Base-by-base conservation (phyloP, 257 asterid species). In the Fraxinus excelsior region DNA sequence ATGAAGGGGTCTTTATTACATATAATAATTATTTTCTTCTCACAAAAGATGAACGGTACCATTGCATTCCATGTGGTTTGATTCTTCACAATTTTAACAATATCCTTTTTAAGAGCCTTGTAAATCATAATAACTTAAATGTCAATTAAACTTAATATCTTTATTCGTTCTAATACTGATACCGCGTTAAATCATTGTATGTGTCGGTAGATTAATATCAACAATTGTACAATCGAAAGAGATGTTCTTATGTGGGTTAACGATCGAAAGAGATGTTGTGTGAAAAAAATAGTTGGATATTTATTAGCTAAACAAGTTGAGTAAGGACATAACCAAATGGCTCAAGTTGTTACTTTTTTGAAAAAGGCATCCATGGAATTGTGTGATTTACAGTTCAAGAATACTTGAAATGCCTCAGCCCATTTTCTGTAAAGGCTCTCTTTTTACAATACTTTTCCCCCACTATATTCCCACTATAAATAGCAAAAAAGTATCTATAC, bases 381-480 rank as follows among this genome's bases (percentile, higher is more conserved):
- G 51, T 40, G 77, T 70, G 68, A 62, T 86, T 79, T 83, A 83
- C 85, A 79, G 80, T 81, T 74, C 73, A 76, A 31, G 78, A 80
- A 82, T 72, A 74, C 75, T 80, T 40, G 71, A 77, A 70, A 73
- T 72, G 77, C 76, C 67, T 56, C 71, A 25, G 38, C 70, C 67
- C 82, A 79, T 74, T 81, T 79, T 76, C 80, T 44, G 76, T 80
- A 83, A 81, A 65, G 34, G 49, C 71, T 70, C 38, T 79, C 84
- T 42, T 76, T 79, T 79, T 72, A n/a, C 70, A 82, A 82, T 75
- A 76, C 84, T 74, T 76, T 80, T 82, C 70, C 34, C 28, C 77
- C 71, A 28, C 74, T 78, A 78, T 75, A 79, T 73, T 72, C 85
- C 89, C 85, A 83, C 79, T 77, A 78, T 81, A 83, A 49, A 74